Evolutionary conservation across 2,329 filamentous ascomycete species (phyloP).

Genomic region (Penicillium sclerotiorum): DNA sequence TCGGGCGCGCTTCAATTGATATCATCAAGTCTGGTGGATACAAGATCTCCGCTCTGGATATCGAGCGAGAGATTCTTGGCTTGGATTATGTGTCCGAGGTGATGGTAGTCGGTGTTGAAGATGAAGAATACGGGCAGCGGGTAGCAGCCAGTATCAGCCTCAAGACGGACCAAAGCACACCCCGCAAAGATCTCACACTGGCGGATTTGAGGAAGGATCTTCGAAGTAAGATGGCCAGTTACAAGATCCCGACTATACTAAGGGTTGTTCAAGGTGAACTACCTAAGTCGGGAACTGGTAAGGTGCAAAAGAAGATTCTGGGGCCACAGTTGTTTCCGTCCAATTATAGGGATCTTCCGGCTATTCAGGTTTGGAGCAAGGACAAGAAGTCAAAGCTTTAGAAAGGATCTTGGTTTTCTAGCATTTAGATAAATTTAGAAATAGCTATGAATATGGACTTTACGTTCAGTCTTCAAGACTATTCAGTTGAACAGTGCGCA

Average conservation of each 20-base stretch:
- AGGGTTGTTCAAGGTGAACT: conserved; percentile 66
- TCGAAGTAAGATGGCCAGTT: conserved; percentile 64
- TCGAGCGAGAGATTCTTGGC: conserved; percentile 57
- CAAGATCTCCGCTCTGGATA: conserved; percentile 58
- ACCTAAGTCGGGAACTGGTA: conserved; percentile 74
- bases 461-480: too few species aligned
- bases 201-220: conserved; percentile 39
- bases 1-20: conserved; percentile 56
- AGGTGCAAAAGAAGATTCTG: conserved; percentile 54
- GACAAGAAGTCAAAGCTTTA: conserved; percentile 19
- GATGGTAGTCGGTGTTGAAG: conserved; percentile 57
- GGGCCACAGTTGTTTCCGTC: conserved; percentile 38
- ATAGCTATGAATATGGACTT: too few species aligned
- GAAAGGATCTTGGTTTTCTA: too few species aligned
- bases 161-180: conserved; percentile 23
- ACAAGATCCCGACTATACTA: conserved; percentile 91
- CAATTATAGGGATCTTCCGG: conserved; percentile 27
- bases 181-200: conserved; percentile 30
- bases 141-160: conserved; percentile 54
- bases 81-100: conserved; percentile 56
- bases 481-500: too few species aligned
- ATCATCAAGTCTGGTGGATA: conserved; percentile 61
- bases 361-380: conserved; percentile 34
- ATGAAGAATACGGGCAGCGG: conserved; percentile 58
- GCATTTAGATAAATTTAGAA: too few species aligned